A percentile compares a stretch with the other conserved stretches of the same genome.
Conservation (phyloP, 208 protist genomes). For the Leishmania major region DNA sequence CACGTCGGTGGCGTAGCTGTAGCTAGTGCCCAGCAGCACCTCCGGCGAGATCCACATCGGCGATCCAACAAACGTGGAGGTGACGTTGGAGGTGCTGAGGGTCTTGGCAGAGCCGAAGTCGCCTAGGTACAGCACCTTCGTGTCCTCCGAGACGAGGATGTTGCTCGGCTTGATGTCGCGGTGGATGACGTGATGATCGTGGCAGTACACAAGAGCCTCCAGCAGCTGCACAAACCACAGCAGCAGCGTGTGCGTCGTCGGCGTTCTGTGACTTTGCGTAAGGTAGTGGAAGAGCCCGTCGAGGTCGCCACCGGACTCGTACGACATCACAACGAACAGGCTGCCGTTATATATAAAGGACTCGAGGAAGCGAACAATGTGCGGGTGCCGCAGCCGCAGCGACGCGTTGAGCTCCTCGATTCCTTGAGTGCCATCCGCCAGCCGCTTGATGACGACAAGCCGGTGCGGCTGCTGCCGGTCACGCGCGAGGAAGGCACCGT, state of each 20-base stretch:
- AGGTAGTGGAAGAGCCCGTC: slow-evolving; percentile 62
- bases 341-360: slow-evolving; percentile 66
- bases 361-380: slow-evolving; percentile 81
- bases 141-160: slow-evolving; percentile 58
- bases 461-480: slow-evolving; percentile 62
- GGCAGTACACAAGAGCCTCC: slow-evolving; percentile 80
- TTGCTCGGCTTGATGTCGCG: slow-evolving; percentile 93
- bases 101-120: slow-evolving; percentile 90
- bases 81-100: slow-evolving; percentile 68
- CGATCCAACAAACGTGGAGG: slow-evolving; percentile 84
- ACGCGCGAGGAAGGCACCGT: slow-evolving; percentile 66
- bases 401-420: slow-evolving; percentile 84
- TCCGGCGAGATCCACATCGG: slow-evolving; percentile 95
- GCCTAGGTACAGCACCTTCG: slow-evolving; percentile 64
- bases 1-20: slow-evolving; percentile 93
- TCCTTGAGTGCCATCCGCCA: slow-evolving; percentile 58
- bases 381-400: slow-evolving; percentile 73
- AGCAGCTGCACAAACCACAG: slow-evolving; percentile 82
- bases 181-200: slow-evolving; percentile 82
- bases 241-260: slow-evolving; percentile 55
- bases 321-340: slow-evolving; percentile 85
- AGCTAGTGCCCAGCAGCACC: slow-evolving; percentile 85
- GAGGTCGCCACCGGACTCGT: slow-evolving; percentile 85
- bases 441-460: slow-evolving; percentile 81
- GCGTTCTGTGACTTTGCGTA: slow-evolving; percentile 37